Evolutionary conservation across 345 rosid species (phyloP).

Genomic region (Gossypium sturtianum): DNA sequence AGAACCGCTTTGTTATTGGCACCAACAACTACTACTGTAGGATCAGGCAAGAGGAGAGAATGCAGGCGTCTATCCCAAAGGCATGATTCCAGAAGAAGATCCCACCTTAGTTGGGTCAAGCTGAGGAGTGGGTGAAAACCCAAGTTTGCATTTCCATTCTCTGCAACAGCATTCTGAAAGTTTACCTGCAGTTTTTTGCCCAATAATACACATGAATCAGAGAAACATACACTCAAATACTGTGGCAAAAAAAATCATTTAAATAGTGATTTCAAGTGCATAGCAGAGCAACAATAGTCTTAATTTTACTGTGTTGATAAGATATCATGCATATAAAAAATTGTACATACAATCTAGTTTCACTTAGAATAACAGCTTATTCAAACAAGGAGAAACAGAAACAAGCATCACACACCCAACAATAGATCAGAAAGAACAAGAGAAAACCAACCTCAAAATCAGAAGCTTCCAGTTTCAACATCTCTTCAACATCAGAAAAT

Average conservation of each 20-base stretch:
- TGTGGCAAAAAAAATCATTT: background rate
- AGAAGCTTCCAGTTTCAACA: slow-evolving; percentile 53
- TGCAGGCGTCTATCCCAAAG: slow-evolving; percentile 76
- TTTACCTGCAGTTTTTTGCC: slow-evolving; percentile 33
- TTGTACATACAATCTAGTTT: background rate
- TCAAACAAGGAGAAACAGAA: background rate
- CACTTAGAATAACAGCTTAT: background rate
- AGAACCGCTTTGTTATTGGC: slow-evolving; percentile 25
- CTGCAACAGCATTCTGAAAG: slow-evolving; percentile 33
- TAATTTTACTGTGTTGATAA: background rate
- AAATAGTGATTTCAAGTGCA: background rate
- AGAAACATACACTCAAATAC: background rate
- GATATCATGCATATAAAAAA: background rate
- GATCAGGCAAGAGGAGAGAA: slow-evolving; percentile 49
- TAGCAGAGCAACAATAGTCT: background rate
- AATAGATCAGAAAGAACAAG: background rate
- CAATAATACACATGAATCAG: background rate
- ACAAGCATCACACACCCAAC: background rate
- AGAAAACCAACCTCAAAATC: slow-evolving; percentile 60
- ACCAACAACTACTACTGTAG: slow-evolving; percentile 30
- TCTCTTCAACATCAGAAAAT: slow-evolving; percentile 54
- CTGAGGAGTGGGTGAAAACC: slow-evolving; percentile 45
- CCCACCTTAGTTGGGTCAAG: slow-evolving; percentile 68
- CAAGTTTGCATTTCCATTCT: slow-evolving; percentile 36
- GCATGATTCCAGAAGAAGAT: slow-evolving; percentile 65